These are phyloP conservation scores for Eudorina sp. DNA, from an alignment of 139 green algal genomes.

Conservation along the genomic window DNA sequence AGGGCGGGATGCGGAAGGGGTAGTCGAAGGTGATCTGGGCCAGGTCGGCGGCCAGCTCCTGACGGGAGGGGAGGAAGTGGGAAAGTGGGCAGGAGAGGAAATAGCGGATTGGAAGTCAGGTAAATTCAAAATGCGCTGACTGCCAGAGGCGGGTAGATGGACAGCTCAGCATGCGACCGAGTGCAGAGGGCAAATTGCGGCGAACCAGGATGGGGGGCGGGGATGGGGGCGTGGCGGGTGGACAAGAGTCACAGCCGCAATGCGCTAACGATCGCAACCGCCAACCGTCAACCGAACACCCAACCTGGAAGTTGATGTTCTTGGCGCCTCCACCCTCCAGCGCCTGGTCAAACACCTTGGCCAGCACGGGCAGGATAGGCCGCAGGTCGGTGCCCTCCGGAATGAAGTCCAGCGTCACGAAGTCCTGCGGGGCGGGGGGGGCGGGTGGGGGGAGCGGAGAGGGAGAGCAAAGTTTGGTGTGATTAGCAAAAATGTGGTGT, in stretches of 20 bases:
- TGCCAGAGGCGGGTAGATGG: too few species aligned
- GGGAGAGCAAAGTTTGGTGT: too few species aligned
- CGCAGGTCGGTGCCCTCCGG: constrained; percentile 90
- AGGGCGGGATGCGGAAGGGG: constrained; percentile 88
- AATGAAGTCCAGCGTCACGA: constrained; percentile 99
- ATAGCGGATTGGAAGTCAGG: too few species aligned
- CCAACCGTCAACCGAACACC: neutral
- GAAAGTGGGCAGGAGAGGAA: neutral
- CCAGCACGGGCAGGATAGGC: constrained; percentile 95
- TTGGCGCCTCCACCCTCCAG: constrained; percentile 94
- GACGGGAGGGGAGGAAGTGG: neutral
- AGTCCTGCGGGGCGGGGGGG: constrained; percentile 82
- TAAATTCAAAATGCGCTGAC: too few species aligned
- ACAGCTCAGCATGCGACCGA: too few species aligned
- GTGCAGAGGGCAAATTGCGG: too few species aligned
- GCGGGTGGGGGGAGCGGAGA: neutral
- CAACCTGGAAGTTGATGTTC: constrained; percentile 97
- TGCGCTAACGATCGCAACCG: neutral
- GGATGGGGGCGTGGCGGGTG: too few species aligned
- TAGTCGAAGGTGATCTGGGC: constrained; percentile 99
- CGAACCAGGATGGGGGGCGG: too few species aligned
- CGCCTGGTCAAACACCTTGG: constrained; percentile 81
- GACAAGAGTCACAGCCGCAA: too few species aligned
- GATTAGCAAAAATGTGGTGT: too few species aligned
- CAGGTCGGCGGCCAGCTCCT: constrained; percentile 96